phyloP scores from a whole-genome alignment of 768 basidiomycete genomes.

The Austroboletus eburneus region DNA sequence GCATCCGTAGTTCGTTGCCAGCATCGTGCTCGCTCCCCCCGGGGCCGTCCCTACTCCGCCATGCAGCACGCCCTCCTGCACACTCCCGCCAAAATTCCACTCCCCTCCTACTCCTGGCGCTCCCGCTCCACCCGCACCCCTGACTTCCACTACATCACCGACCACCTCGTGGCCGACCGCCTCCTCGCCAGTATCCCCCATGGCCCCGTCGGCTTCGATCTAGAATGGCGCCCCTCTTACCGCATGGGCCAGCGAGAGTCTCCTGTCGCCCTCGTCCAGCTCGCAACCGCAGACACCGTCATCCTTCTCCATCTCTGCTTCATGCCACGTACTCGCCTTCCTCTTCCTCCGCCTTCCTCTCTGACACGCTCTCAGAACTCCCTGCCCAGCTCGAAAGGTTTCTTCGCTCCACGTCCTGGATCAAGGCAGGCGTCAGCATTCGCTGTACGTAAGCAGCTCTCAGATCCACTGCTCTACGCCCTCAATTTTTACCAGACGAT shows the following conservation, averaged over 20 bases:
- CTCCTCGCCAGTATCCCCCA: slow-evolving; percentile 17
- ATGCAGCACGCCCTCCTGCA: slow-evolving; percentile 6
- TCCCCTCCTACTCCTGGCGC: slow-evolving; percentile 21
- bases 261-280: slow-evolving; percentile 69
- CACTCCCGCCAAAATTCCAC: background rate
- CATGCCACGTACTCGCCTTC: slow-evolving; percentile 42
- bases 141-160: slow-evolving; percentile 28
- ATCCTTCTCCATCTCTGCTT: slow-evolving; percentile 61
- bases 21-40: slow-evolving; percentile 1
- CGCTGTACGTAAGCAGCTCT: slow-evolving; percentile 41
- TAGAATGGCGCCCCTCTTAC: slow-evolving; percentile 74
- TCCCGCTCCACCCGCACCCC: slow-evolving; percentile 7
- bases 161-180: slow-evolving; percentile 29
- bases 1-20: slow-evolving; percentile 8
- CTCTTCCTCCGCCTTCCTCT: background rate
- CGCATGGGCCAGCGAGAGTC: slow-evolving; percentile 53
- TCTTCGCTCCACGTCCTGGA: slow-evolving; percentile 47
- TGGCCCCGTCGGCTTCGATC: slow-evolving; percentile 58
- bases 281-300: slow-evolving; percentile 53
- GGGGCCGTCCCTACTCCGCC: slow-evolving; percentile 5
- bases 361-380: slow-evolving; percentile 40
- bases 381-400: slow-evolving; percentile 48
- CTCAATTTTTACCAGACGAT: slow-evolving; percentile 46
- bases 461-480: background rate
- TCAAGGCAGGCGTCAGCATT: slow-evolving; percentile 75